phyloP scores from a whole-genome alignment of 2,329 filamentous ascomycete species.

The Verticillium tricorpus region DNA sequence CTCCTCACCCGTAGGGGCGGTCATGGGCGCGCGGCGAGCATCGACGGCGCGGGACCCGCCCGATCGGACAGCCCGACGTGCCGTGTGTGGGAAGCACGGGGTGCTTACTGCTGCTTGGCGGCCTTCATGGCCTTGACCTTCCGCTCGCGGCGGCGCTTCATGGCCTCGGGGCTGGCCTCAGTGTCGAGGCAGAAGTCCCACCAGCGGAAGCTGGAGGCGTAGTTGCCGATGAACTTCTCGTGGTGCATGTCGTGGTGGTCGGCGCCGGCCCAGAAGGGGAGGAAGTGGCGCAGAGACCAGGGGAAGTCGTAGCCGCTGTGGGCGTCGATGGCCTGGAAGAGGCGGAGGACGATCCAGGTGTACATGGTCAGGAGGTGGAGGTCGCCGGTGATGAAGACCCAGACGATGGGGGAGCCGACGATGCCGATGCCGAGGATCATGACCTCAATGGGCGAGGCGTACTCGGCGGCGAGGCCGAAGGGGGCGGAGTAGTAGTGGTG shows the following conservation, averaged over 20 bases:
- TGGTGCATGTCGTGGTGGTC: constrained; percentile 97
- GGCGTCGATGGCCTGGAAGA: constrained; percentile 97
- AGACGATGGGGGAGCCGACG: constrained; percentile 76
- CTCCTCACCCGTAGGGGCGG: no score
- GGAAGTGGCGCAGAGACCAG: constrained; percentile 90
- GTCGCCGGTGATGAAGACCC: constrained; percentile 77
- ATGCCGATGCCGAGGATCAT: constrained; percentile 90
- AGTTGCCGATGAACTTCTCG: constrained; percentile 98
- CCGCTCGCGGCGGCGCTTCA: constrained; percentile 76
- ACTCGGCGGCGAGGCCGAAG: constrained; percentile 94
- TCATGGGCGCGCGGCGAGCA: no score
- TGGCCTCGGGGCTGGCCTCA: constrained; percentile 83
- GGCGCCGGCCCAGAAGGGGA: constrained; percentile 97
- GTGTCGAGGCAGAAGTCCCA: constrained; percentile 96
- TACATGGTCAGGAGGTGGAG: constrained; percentile 98
- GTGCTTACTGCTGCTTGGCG: constrained; percentile 65
- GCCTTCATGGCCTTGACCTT: constrained; percentile 62
- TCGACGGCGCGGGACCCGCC: neutral
- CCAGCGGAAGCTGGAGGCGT: constrained; percentile 96
- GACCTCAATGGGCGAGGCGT: constrained; percentile 94
- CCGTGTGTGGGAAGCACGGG: neutral
- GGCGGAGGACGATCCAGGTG: constrained; percentile 83
- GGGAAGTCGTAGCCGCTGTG: constrained; percentile 99
- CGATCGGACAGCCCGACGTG: neutral
- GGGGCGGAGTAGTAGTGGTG: constrained; percentile 98